A percentile compares a stretch with the other conserved stretches of the same genome.
Conservation (phyloP, 2,329 filamentous ascomycete species). For the Microsporum canis region DNA sequence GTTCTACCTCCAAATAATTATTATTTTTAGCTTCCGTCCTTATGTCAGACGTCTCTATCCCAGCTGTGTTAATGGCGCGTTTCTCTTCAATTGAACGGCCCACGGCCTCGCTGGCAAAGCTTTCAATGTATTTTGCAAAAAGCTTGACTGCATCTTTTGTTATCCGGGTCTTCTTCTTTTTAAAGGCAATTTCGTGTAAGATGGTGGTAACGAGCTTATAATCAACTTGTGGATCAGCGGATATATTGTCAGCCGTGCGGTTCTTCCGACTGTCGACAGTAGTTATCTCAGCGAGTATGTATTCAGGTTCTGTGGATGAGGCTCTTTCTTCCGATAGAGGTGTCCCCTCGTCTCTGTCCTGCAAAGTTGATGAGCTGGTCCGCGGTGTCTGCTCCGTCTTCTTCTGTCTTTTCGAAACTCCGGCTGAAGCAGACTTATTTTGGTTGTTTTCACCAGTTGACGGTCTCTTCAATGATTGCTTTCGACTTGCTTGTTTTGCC, state of each 20-base stretch:
- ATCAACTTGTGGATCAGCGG: conserved; percentile 44
- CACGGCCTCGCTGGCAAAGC: conserved; percentile 82
- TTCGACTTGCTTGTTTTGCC: not conserved
- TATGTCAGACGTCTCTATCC: conserved; percentile 4
- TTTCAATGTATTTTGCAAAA: conserved; percentile 75
- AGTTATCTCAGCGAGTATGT: conserved; percentile 37
- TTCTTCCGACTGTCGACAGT: conserved; percentile 8
- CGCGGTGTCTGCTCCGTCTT: not conserved
- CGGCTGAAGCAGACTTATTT: not conserved
- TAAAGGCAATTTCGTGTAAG: conserved; percentile 72
- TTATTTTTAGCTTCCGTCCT: not conserved
- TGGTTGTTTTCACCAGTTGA: not conserved
- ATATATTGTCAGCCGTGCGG: conserved; percentile 15
- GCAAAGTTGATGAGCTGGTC: not conserved
- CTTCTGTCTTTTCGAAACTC: not conserved
- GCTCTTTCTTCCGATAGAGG: conserved; percentile 16
- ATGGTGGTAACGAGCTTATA: conserved; percentile 62
- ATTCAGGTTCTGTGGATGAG: conserved; percentile 29
- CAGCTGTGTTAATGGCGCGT: conserved; percentile 29
- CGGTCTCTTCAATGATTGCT: not conserved
- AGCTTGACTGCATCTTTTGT: conserved; percentile 65
- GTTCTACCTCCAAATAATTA: not conserved
- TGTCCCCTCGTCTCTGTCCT: not conserved
- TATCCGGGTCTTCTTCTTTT: conserved; percentile 57
- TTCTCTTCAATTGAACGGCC: conserved; percentile 65